Evolutionary conservation across 345 rosid species (phyloP), one percentile per base, ranked within the genome.

Genomic region (Mangifera indica): DNA sequence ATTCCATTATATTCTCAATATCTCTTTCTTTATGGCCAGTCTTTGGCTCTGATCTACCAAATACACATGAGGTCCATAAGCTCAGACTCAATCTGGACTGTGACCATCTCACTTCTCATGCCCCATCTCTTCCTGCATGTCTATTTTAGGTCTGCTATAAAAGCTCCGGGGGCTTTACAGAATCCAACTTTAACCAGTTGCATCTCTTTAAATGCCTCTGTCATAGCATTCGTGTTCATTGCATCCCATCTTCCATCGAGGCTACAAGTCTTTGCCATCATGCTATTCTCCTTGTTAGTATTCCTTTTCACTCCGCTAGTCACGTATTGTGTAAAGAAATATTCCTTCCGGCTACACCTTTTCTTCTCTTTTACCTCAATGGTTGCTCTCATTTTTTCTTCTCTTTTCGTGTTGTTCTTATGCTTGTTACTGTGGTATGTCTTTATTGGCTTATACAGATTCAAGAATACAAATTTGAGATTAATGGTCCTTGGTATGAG

Each of bases 401-500:
- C 44, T 88, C 84, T 87, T 10, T 94, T 88, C 55, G 83, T 85
- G 42, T 44, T 89, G 54, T 76, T 92, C 60, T 74, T 92, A 64
- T 77, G 84, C 52, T 64, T 90, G 58, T 68, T 92, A 90, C 81
- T 52, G 76, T 92, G 5, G 86, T 94, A 22, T 90, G 99, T 10
- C 99, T 98, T 52, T 92, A 85, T 54, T 94, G 97, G 96, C 90
- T 94, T 12, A 88, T 92, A 13, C 78, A 84, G 80, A 95, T 92
- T 74, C 97, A 95, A 78, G 93, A 87, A 53, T 95, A 88, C 71
- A 95, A 95, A 82, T 95, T 95, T 78, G 99, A 95, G 92, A 92
- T 95, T 44, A 89, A 95, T 66, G 97, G 97, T 46, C 98, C 99
- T 45, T 95, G 98, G 99, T 97, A 95, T 78, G 99, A 95, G 79